Base-by-base conservation (phyloP, 2,329 filamentous ascomycete genomes). In the Colletotrichum coccodes region DNA sequence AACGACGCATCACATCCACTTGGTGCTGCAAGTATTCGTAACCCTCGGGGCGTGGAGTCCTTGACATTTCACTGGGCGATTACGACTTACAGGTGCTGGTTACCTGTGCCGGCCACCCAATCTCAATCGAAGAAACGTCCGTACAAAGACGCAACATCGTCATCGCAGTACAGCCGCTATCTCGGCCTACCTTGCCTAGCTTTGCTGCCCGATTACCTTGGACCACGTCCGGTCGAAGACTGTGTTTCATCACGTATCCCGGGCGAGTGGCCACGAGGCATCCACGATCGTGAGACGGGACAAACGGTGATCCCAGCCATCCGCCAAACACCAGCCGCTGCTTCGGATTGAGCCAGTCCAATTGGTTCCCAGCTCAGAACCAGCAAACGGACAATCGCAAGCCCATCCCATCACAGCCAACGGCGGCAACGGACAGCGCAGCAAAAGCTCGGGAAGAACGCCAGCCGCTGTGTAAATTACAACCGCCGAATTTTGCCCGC, bases 201-300 rank as follows among this genome's bases (percentile, higher is more conserved):
- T 44, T 66, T 60, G 62, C 47, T 69, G 59, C 61, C 61, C 61
- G 54, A 66, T 44, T 28, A 44, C 47, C 32, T 60, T 66, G 38
- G 40, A 60, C 34, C 56, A 28, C 38, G 28, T 44, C 40, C 34
- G 54, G 53, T 54, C 5, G 7, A 40, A 40, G 14, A 49, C 44
- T 59, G 38, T 16, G 23, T 44, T 49, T 38, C 49, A 54, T 38
- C 61, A 50, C 49, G 50, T 38, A 42, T 66, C 54, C 56, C 42
- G 61, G 66, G 49, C 66, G 61, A 69, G 66, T 60, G 66, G 66
- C 61, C 62, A 69, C 66, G 66, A 69, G 66, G 56, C 61, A 66
- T 52, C 56, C 66, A 69, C 66, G 66, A 69, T 60, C 49, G 50
- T 63, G 40, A 28, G 40, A 66, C 66, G 66, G 66, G 54, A 66